Evolutionary conservation across 2,329 filamentous ascomycete species (phyloP).

Genomic region (Sarocladium strictum): DNA sequence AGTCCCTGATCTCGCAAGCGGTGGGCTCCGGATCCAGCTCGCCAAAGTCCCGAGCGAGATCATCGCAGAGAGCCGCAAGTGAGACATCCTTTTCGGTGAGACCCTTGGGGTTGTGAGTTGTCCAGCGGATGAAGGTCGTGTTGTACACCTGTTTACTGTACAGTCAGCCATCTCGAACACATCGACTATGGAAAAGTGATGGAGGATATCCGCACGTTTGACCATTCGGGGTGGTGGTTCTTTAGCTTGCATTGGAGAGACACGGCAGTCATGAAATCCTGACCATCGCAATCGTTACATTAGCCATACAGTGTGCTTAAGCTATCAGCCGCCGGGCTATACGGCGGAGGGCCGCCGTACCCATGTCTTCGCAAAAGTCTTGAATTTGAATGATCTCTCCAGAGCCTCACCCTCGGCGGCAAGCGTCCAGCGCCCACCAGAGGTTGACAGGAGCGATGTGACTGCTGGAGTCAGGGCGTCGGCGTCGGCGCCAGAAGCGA

Average conservation of each 20-base stretch:
- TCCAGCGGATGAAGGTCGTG: constrained; percentile 65
- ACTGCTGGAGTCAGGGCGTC: constrained; percentile 27
- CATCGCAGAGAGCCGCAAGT: constrained; percentile 59
- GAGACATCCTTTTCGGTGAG: constrained; percentile 58
- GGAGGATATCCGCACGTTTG: constrained; percentile 53
- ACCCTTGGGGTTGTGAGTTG: constrained; percentile 61
- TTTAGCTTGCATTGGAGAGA: constrained; percentile 60
- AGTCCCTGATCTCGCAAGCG: constrained; percentile 31
- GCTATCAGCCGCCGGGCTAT: no score
- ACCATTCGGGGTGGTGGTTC: constrained; percentile 73
- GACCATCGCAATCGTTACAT: no score
- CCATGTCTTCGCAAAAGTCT: constrained; percentile 61
- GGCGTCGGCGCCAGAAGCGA: constrained; percentile 41
- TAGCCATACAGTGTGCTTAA: no score
- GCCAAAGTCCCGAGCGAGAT: constrained; percentile 49
- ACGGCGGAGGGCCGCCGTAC: constrained; percentile 28
- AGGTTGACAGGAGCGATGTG: constrained; percentile 31
- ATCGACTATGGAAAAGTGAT: no score
- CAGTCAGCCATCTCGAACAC: background rate
- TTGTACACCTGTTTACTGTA: constrained; percentile 54
- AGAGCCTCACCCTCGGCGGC: constrained; percentile 45
- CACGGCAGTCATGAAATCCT: constrained; percentile 72
- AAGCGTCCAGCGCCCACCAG: constrained; percentile 43
- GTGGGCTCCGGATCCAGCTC: constrained; percentile 36
- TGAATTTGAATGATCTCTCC: constrained; percentile 57